Evolutionary conservation across 2,329 filamentous ascomycete species (phyloP), one percentile per base, ranked within the genome.

Genomic region (Camptophora hylomeconis): DNA sequence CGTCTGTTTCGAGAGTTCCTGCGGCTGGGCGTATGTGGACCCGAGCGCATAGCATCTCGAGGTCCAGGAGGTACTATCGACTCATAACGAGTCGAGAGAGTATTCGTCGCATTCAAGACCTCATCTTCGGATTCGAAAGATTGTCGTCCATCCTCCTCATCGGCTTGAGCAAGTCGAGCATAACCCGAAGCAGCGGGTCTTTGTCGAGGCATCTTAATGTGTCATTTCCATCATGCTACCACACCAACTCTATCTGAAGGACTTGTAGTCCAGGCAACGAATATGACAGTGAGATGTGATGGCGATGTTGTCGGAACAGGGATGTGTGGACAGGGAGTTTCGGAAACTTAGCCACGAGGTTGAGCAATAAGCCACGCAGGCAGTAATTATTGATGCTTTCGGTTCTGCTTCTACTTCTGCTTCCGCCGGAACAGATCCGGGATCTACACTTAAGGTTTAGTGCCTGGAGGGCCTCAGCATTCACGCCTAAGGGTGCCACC

Each of bases 101-200:
- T 68, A 17, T 63, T 58, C 38, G 65, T 63, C 37, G 58, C 59
- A 33, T 65, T 57, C 37, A 62, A 53, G 41, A 74, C 50, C 49
- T 72, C 64, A 32, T 78, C 73, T 32, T 76, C 69, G 39, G 81
- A 75, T 30, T 75, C 79, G 33, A 78, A 73, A 52, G 74, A 76
- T 46, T 77, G 66, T 31, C 53, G 51, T 24, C 49, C 52, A 28
- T 61, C 55, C 12, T 52, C 49, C 44, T 77, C 73, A 49, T 86
- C 80, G 43, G 80, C 80, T 57, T 89, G 81, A 39, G 80, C 76
- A 34, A 89, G 74, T 49, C 79, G 79, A 55, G 83, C 80, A 58
- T 89, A 89, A 54, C 81, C 81, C 40, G 81, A 86, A 23, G 77
- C 80, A 34, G 77, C 67, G 37, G 77, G 80, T 33, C 76, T 69